Evolutionary conservation across 768 basidiomycete species (phyloP), one percentile per base, ranked within the genome.

Genomic region (Xerocomellus chrysenteron): DNA sequence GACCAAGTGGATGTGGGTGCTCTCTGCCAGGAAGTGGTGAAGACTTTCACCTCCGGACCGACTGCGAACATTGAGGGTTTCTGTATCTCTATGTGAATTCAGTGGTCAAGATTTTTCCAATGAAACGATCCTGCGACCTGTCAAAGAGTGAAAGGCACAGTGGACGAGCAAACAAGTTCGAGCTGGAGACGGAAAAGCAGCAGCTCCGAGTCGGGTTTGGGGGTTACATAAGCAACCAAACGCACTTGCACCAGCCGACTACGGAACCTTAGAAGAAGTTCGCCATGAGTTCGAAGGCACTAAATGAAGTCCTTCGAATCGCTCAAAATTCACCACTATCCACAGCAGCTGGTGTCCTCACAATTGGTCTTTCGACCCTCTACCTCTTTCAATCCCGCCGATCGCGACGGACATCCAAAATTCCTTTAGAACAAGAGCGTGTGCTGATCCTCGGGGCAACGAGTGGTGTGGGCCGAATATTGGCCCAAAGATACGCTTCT

Each of bases 381-480:
- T 64, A 68, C 42, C 45, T 73, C 32, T 7, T 58, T 36, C 60
- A 37, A 16, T 56, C 55, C 11, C 55, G 59, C 2, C 50, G 65
- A 12, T 63, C 61, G 0, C 66, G 54, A 40, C 76, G 81, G 32
- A 67, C 67, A 3, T 50, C 57, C 26, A 75, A 73, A 52, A 61
- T 88, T 9, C 65, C 75, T 9, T 74, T 68, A n/a, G 52, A 52
- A 1, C 58, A 76, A 3, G 94, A 96, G 67, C 83, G 91, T 0
- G 87, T 94, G 7, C 69, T 97, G 2, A 76, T 97, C 47, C 70
- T 97, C 8, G 94, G 94, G 6, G 92, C 88, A 1, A 88, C 90
- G 2, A 87, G 87, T 46, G 94, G 94, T 0, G 84, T 96, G 26
- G 94, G 94, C 1, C 78, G 81, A 42, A 76, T 80, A 5, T 74